A percentile compares a stretch with the other conserved stretches of the same genome.
Evolutionary conservation across 1,284 basidiomycete genomes (phyloP).

Genomic region (Microbotryum silenes-acaulis): DNA sequence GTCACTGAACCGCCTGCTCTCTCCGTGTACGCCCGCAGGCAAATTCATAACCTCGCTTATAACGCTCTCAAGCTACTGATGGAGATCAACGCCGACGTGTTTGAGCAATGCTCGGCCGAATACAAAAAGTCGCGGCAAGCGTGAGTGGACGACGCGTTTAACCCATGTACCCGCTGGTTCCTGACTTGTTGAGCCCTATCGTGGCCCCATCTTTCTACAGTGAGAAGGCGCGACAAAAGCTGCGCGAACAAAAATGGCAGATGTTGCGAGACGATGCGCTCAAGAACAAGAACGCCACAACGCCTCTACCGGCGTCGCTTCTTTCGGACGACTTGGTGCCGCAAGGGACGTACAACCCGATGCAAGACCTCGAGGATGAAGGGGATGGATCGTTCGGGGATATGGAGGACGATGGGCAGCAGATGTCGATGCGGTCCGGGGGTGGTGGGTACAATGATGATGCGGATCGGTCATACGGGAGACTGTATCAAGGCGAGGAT

Average conservation of each 20-base stretch:
- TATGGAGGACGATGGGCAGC: conserved; percentile 22
- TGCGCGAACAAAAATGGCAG: conserved; percentile 33
- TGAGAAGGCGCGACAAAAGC: conserved; percentile 28
- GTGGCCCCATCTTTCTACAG: conserved; percentile 12
- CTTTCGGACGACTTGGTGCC: conserved; percentile 23
- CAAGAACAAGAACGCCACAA: conserved; percentile 21
- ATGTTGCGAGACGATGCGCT: conserved; percentile 30
- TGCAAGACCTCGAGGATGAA: conserved; percentile 12
- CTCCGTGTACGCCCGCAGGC: conserved; percentile 44
- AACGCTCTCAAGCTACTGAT: conserved; percentile 97
- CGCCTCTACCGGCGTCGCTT: conserved; percentile 19
- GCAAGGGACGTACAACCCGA: conserved; percentile 26
- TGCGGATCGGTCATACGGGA: neutral
- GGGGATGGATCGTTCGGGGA: conserved; percentile 16
- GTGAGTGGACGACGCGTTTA: conserved; percentile 48
- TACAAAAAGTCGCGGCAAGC: conserved; percentile 81
- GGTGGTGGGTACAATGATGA: neutral
- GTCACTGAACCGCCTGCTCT: neutral
- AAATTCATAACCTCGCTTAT: conserved; percentile 98
- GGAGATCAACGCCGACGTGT: conserved; percentile 88
- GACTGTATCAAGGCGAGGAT: neutral
- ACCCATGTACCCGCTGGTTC: too few relatives aligned
- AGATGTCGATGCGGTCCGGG: neutral
- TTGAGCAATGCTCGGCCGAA: conserved; percentile 88
- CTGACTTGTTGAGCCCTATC: neutral